These are phyloP conservation scores for Poa pratensis DNA, from an alignment of 176 grass and related monocot species.

Conservation along the genomic window DNA sequence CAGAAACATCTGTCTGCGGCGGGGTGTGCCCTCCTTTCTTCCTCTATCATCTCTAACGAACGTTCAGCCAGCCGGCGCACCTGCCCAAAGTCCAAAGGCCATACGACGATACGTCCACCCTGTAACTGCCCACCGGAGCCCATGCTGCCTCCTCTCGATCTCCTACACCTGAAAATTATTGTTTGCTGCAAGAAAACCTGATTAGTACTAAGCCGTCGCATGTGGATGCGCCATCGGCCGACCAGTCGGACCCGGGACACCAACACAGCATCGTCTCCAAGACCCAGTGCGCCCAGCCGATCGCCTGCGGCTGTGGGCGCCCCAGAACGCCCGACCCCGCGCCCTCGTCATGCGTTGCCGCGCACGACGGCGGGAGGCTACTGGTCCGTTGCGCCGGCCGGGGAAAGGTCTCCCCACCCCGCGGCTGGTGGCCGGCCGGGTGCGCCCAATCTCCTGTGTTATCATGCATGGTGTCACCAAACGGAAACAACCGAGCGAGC, in stretches of 20 bases:
- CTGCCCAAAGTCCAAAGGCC: not conserved
- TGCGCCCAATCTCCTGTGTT: constrained; percentile 4
- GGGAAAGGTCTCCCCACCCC: not conserved
- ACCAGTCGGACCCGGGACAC: not conserved
- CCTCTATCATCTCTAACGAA: constrained; percentile 10
- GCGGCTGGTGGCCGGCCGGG: not conserved
- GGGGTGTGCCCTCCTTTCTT: not conserved
- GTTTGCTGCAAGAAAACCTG: not conserved
- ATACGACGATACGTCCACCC: constrained; percentile 25
- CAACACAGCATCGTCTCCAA: not conserved
- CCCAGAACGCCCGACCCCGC: not conserved
- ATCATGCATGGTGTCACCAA: constrained; percentile 24
- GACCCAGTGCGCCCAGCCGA: not conserved
- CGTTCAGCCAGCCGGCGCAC: not conserved
- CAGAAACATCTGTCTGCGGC: not conserved
- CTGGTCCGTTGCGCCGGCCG: not conserved
- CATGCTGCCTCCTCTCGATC: not conserved
- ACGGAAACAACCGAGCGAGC: too few species aligned
- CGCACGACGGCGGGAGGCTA: too few species aligned
- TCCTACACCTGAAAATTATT: constrained; percentile 7
- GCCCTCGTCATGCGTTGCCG: constrained; percentile 12
- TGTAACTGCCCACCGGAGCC: not conserved
- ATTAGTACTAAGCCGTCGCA: not conserved
- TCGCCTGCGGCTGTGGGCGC: too few species aligned
- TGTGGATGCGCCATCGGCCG: not conserved